These are phyloP conservation scores for Chionographis japonica DNA, from an alignment of 106 monocot genomes.

Conservation along the genomic window DNA sequence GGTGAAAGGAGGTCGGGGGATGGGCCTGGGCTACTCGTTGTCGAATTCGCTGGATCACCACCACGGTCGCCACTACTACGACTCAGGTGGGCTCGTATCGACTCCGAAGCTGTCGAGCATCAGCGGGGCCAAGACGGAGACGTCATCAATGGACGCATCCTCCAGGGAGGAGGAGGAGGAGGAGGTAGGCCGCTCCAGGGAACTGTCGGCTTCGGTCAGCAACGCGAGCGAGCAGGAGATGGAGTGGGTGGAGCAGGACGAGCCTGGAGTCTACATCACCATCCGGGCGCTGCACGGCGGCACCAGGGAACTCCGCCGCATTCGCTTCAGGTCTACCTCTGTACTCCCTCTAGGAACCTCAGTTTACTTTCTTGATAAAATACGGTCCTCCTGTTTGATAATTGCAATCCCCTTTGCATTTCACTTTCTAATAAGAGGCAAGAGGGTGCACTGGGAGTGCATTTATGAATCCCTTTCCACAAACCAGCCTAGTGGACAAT, in stretches of 20 bases:
- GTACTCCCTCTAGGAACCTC: neutral
- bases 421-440: too few relatives aligned
- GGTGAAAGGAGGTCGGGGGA: constrained; percentile 9
- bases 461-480: too few relatives aligned
- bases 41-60: constrained; percentile 53
- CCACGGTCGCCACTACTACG: constrained; percentile 13
- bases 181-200: constrained; percentile 60
- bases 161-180: constrained; percentile 50
- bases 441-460: too few relatives aligned
- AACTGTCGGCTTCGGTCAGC: constrained; percentile 64
- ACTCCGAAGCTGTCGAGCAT: constrained; percentile 90
- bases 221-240: constrained; percentile 88
- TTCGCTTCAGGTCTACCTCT: constrained; percentile 74
- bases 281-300: constrained; percentile 74
- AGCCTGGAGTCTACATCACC: constrained; percentile 96
- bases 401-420: too few relatives aligned
- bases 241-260: constrained; percentile 98
- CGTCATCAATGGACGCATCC: constrained; percentile 67
- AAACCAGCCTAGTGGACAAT: too few relatives aligned
- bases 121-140: constrained; percentile 74
- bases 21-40: constrained; percentile 36
- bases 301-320: constrained; percentile 79
- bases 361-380: too few relatives aligned
- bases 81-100: constrained; percentile 40
- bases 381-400: too few relatives aligned